Base-by-base conservation (phyloP, 352 stramenopile genomes). In the Globisporangium paroecandrum region DNA sequence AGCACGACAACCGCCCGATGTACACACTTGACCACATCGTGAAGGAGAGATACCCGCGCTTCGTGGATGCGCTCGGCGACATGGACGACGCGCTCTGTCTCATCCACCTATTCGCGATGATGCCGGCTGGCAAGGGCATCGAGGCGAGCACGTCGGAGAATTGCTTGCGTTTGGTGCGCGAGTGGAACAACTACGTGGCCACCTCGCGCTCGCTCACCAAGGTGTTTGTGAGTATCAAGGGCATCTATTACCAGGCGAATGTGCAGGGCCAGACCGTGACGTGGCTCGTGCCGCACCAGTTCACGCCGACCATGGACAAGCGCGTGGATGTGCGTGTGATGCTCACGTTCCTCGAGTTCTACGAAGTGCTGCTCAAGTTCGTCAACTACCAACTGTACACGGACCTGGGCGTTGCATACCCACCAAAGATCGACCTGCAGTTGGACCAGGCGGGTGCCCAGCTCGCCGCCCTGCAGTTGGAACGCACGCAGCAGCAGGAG, bases 291-390 rank as follows among this genome's bases (percentile, higher is more conserved):
- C 98, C 98, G 27, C 97, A 99, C 78, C 92, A 97, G 70, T 99
- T 99, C 77, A 98, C 97, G 34, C 97, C 98, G 38, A 95, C 94
- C 22, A 85, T 99, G 63, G 97, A 98, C 62, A 90, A 97, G 65
- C 97, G 98, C 69, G 98, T 99, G 29, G 98, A 99, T 72, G 98
- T 99, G 73, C 88, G 91, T 59, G 97, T 99, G 24, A 99, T 99
- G 98, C 76, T 98, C 32, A 99, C 97, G 47, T 99, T 99, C 83
- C 89, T 99, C 47, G 98, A 99, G 86, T 99, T 99, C 71, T 99
- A 99, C 81, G 85, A 99, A 69, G 94, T 98, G 58, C 78, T 99
- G 29, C 82, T 99, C 63, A 96, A 98, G 77, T 99, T 99, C 79
- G 97, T 99, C 36, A 85, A 99, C 73, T 99, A 93, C 76, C 98